Percentiles rank a stretch among this genome's conserved stretches.
Evolutionary conservation across 768 basidiomycete genomes (phyloP).

Genomic region (Stropharia rugosoannulata): DNA sequence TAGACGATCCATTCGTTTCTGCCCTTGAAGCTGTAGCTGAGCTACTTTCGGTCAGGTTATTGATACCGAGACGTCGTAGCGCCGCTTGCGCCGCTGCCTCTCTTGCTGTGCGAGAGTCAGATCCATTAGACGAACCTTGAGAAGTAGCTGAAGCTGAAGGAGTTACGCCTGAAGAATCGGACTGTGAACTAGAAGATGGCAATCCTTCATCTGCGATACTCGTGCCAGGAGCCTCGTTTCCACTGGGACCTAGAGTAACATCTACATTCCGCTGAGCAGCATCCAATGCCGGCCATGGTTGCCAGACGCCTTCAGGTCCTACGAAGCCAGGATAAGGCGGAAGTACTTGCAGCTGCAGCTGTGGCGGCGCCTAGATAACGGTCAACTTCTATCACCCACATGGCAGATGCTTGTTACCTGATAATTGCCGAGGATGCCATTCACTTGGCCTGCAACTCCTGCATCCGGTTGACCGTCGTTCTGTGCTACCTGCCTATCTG

Average conservation of each 20-base stretch:
- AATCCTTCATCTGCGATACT: background rate
- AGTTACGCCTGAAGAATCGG: background rate
- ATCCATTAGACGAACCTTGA: slow-evolving; percentile 4
- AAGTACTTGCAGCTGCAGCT: slow-evolving; percentile 34
- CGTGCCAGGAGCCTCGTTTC: background rate
- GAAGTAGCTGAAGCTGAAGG: slow-evolving; percentile 8
- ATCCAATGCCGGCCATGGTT: slow-evolving; percentile 52
- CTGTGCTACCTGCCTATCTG: slow-evolving; percentile 16
- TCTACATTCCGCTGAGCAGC: background rate
- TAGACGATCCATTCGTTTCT: background rate
- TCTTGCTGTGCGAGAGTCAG: slow-evolving; percentile 21
- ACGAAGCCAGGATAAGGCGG: slow-evolving; percentile 63
- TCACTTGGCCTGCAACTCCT: slow-evolving; percentile 19
- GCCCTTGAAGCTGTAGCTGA: background rate
- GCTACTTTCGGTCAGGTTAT: background rate
- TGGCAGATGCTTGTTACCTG: slow-evolving; percentile 56
- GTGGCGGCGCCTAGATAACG: slow-evolving; percentile 15
- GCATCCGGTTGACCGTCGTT: slow-evolving; percentile 34
- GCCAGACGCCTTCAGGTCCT: slow-evolving; percentile 66
- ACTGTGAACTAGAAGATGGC: background rate
- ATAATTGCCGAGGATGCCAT: slow-evolving; percentile 60
- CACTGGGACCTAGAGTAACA: background rate
- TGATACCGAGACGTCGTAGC: slow-evolving; percentile 39
- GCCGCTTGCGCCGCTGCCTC: slow-evolving; percentile 70
- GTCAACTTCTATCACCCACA: slow-evolving; percentile 27